Evolutionary conservation across 2,329 filamentous ascomycete species (phyloP), one percentile per base, ranked within the genome.

Genomic region (Pseudogymnoascus sp.): DNA sequence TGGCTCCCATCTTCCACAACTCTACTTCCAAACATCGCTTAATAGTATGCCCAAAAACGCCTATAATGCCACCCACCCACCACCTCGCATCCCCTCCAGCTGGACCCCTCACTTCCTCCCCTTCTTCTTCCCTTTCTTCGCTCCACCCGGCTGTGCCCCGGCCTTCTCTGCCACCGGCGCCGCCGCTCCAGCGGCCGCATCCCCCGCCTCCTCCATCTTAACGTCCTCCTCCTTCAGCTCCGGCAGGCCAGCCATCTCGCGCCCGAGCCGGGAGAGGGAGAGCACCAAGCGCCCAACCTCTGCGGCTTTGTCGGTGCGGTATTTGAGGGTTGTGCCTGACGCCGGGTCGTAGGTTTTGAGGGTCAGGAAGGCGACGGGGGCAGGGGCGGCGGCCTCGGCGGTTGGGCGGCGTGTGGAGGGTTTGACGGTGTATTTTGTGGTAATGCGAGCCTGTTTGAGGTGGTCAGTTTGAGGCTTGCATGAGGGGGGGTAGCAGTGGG

Each of bases 271-370:
- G 0, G 91, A 92, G 66, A 99, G 76, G 46, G 88, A 72, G 61
- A 86, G 84, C 64, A 99, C 84, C 70, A 99, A 77, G 29, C 95
- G 82, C 23, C 89, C 88, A 9, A 99, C 92, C 77, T 97, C 93
- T 19, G 91, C 90, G 19, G 89, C 91, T 77, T 96, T 96, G 73
- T 88, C 88, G 37, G 95, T 99, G 73, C 85, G 83, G 80, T 97
- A 97, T 78, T 97, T 96, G 67, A 99, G 82, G 65, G 88, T 88
- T 64, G 88, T 87, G 71, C 95, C 95, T 62, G 87, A 89, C 44
- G 79, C 79, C 0, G 95, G 89, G 75, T 97, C 91, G 78, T 87
- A 97, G 4, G 95, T 95, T 79, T 96, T 97, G 65, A 99, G 79
- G 3, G 87, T 88, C 61, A 99, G 87, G 63, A 82, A 84, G 67